A percentile compares a stretch with the other conserved stretches of the same genome.
Evolutionary conservation across 148 eudicot genomes (phyloP).

Genomic region (Selenicereus undatus): DNA sequence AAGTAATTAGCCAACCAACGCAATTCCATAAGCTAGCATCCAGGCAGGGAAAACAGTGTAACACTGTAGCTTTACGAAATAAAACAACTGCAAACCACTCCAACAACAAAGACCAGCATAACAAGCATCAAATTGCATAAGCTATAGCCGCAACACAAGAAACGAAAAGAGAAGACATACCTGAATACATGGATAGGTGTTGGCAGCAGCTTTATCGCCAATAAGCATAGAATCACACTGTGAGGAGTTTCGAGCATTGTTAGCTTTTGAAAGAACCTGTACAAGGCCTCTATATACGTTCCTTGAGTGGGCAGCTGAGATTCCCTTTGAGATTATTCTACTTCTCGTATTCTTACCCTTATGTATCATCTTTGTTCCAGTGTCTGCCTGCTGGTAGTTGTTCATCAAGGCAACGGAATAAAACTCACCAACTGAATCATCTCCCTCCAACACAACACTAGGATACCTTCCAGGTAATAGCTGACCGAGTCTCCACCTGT

Average conservation of each 20-base stretch:
- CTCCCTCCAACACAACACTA: constrained; percentile 87
- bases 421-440: constrained; percentile 89
- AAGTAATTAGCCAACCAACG: neutral
- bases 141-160: neutral
- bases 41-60: neutral
- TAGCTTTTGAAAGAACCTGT: constrained; percentile 75
- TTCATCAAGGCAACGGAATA: constrained; percentile 93
- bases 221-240: constrained; percentile 99
- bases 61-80: too few relatives aligned
- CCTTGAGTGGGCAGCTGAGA: constrained; percentile 83
- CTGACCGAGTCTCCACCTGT: constrained; percentile 93
- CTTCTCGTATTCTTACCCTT: constrained; percentile 90
- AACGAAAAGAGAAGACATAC: constrained; percentile 31
- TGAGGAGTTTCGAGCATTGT: constrained; percentile 77
- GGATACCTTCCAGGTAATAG: constrained; percentile 99
- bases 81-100: neutral
- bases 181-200: constrained; percentile 95
- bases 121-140: neutral
- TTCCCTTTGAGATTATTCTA: constrained; percentile 90
- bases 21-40: neutral
- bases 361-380: constrained; percentile 96
- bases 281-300: constrained; percentile 93
- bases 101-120: neutral
- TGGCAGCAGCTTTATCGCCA: constrained; percentile 85
- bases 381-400: constrained; percentile 89